Percentiles rank a stretch among this genome's conserved stretches.
Conservation (phyloP, 2,329 filamentous ascomycete species). For the Fusarium metavorans region DNA sequence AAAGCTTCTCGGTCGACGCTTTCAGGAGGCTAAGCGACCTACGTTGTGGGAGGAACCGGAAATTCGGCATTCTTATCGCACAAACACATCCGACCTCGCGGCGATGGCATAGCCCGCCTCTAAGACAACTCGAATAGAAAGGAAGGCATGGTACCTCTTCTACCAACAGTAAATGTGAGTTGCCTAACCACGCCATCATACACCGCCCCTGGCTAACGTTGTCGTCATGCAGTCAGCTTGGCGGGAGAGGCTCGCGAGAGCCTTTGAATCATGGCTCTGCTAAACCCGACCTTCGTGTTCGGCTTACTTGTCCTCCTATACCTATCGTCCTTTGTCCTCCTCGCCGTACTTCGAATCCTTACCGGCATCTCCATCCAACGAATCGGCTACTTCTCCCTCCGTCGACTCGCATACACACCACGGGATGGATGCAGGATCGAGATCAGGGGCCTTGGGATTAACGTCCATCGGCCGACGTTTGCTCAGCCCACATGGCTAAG, state of each 20-base stretch:
- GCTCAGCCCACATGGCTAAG: slow-evolving; percentile 97
- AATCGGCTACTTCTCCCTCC: slow-evolving; percentile 90
- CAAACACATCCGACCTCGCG: slow-evolving; percentile 26
- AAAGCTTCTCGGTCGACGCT: slow-evolving; percentile 5
- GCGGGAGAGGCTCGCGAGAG: slow-evolving; percentile 41
- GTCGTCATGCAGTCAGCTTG: slow-evolving; percentile 35
- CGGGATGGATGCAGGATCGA: slow-evolving; percentile 91
- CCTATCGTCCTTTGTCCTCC: slow-evolving; percentile 90
- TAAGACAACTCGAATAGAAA: slow-evolving; percentile 30
- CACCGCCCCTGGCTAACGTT: slow-evolving; percentile 42
- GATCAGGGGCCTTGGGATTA: slow-evolving; percentile 87
- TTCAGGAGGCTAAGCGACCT: slow-evolving; percentile 16
- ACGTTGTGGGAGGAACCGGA: slow-evolving; percentile 32
- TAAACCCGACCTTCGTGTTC: slow-evolving; percentile 84
- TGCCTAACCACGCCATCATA: slow-evolving; percentile 37
- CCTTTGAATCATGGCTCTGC: slow-evolving; percentile 67
- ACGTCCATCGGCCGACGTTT: slow-evolving; percentile 93
- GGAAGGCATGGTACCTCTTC: slow-evolving; percentile 46
- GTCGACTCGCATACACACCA: slow-evolving; percentile 89
- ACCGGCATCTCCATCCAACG: slow-evolving; percentile 97
- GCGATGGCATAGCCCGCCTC: slow-evolving; percentile 44
- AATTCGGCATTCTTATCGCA: slow-evolving; percentile 35
- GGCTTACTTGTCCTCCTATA: slow-evolving; percentile 89
- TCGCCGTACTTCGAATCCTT: slow-evolving; percentile 90
- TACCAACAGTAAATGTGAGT: slow-evolving; percentile 41